Conservation (phyloP, 2,329 filamentous ascomycete genomes). For the Fusarium metavorans region DNA sequence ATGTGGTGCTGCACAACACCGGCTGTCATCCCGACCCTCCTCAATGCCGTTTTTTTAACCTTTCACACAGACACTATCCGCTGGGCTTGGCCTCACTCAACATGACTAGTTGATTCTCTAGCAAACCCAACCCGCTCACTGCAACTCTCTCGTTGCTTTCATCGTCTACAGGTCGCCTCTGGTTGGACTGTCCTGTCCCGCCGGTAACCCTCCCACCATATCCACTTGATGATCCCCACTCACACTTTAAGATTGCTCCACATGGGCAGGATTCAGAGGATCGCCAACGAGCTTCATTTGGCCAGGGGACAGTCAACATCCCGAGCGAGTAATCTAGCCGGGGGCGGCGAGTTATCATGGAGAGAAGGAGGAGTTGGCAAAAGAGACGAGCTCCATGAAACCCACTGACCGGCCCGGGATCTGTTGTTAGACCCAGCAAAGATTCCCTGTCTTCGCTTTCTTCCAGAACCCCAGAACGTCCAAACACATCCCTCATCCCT, state of each 20-base stretch:
- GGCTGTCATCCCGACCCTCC: constrained; percentile 34
- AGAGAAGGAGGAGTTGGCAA: constrained; percentile 5
- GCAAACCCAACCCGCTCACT: constrained; percentile 7
- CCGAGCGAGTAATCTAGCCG: background rate
- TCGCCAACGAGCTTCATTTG: constrained; percentile 32
- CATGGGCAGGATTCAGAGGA: constrained; percentile 20
- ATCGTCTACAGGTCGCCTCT: constrained; percentile 1
- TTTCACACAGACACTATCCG: constrained; percentile 12
- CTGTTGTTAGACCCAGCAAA: constrained; percentile 7
- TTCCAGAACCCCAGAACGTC: constrained; percentile 25
- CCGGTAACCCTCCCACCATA: constrained; percentile 1
- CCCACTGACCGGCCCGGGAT: constrained; percentile 25
- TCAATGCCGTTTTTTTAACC: constrained; percentile 16
- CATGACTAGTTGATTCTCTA: constrained; percentile 21
- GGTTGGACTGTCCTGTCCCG: constrained; percentile 14
- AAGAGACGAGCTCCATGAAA: constrained; percentile 30
- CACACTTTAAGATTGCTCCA: constrained; percentile 21
- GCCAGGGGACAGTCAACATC: constrained; percentile 9
- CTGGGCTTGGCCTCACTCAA: constrained; percentile 16
- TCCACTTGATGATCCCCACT: constrained; percentile 14
- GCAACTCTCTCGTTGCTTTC: background rate
- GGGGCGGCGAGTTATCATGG: background rate
- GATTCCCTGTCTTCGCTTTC: constrained; percentile 17
- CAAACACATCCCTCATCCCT: background rate
- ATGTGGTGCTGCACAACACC: constrained; percentile 12